Evolutionary conservation across 805 yeast genomes (phyloP).

Genomic region (Saccharomycodes ludwigii): DNA sequence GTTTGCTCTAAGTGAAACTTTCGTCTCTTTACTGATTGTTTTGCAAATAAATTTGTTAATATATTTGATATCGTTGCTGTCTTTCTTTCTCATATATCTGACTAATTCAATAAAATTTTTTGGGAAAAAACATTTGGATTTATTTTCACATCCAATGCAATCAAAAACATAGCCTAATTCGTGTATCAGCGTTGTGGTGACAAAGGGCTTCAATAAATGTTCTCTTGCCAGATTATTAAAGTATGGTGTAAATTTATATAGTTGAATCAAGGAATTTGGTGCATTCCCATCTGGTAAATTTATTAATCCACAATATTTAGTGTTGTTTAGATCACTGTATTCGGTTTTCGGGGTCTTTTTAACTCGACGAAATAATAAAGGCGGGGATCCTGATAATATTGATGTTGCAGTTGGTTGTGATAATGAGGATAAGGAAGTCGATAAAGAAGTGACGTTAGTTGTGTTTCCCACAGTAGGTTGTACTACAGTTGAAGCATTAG

Average conservation of each 20-base stretch:
- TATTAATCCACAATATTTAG: conserved; percentile 2
- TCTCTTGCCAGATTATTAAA: conserved; percentile 55
- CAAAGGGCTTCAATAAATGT: conserved; percentile 25
- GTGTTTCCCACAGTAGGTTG: too few species aligned
- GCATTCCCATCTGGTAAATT: not conserved
- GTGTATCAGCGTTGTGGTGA: conserved; percentile 38
- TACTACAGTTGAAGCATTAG: too few species aligned
- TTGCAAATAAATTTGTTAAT: conserved; percentile 2
- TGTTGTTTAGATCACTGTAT: conserved; percentile 3
- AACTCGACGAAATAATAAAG: too few species aligned
- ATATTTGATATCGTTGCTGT: conserved; percentile 1
- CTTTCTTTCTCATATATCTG: conserved; percentile 1
- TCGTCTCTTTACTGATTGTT: not conserved
- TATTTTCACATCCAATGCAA: conserved; percentile 3
- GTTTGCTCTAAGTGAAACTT: not conserved
- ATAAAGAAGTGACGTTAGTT: too few species aligned
- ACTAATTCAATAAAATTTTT: conserved; percentile 1
- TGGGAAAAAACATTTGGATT: not conserved
- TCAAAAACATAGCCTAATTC: conserved; percentile 86
- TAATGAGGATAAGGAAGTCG: too few species aligned
- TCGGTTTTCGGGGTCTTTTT: too few species aligned
- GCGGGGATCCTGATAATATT: too few species aligned
- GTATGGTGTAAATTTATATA: conserved; percentile 66
- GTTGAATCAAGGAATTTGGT: conserved; percentile 63
- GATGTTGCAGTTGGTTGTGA: too few species aligned